phyloP scores from a whole-genome alignment of 768 basidiomycete genomes.

The Dendrothele bispora region DNA sequence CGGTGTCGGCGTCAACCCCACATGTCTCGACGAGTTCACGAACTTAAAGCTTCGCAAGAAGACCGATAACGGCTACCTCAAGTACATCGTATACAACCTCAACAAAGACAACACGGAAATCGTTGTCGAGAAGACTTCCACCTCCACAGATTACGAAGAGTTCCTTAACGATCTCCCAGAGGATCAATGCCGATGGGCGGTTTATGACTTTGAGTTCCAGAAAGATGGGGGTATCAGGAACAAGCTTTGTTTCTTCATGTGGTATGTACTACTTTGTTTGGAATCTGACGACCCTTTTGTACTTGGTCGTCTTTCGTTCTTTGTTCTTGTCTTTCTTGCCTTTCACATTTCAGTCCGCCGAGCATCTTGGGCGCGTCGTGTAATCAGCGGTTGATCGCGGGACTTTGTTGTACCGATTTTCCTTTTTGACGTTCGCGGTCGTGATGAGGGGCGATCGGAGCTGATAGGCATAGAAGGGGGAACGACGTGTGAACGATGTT shows the following conservation, averaged over 20 bases:
- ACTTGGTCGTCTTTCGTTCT: not conserved
- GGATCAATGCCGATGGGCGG: slow-evolving; percentile 79
- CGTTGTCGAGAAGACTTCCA: slow-evolving; percentile 68
- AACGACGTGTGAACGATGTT: too few species aligned
- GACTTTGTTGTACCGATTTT: too few species aligned
- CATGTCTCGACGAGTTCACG: slow-evolving; percentile 63
- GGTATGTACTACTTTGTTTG: slow-evolving; percentile 58
- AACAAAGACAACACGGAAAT: slow-evolving; percentile 67
- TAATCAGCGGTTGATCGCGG: too few species aligned
- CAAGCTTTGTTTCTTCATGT: slow-evolving; percentile 83
- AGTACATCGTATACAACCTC: slow-evolving; percentile 83
- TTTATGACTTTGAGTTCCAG: slow-evolving; percentile 89
- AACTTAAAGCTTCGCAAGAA: slow-evolving; percentile 76
- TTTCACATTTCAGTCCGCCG: not conserved
- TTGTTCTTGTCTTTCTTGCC: not conserved
- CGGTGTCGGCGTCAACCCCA: slow-evolving; percentile 59
- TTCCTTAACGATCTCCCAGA: slow-evolving; percentile 78
- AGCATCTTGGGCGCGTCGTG: too few species aligned
- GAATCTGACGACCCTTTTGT: too few species aligned
- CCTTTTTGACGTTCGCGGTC: too few species aligned
- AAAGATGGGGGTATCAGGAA: slow-evolving; percentile 76
- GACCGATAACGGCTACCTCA: too few species aligned
- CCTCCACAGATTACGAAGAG: slow-evolving; percentile 56
- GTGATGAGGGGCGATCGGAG: too few species aligned
- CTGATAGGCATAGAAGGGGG: too few species aligned